Base-by-base conservation (phyloP, 139 green algal species). In the Micromonas commoda region DNA sequence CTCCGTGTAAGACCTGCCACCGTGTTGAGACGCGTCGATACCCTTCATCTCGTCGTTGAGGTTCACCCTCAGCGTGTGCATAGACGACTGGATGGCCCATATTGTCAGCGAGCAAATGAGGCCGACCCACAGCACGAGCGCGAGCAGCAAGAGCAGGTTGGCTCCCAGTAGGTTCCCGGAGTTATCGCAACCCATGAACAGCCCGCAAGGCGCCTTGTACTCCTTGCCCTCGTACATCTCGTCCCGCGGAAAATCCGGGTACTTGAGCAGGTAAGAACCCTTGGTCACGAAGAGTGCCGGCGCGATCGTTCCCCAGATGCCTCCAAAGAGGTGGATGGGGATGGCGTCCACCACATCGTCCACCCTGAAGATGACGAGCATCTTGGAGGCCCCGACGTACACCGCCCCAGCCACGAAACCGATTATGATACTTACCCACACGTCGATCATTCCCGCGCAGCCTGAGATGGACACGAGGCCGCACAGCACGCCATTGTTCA, bases 101-200 rank as follows among this genome's bases (percentile, higher is more conserved):
- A 97, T 94, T 70, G 95, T 80, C 66, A 83, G 78, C 38, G 74
- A 77, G 76, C 87, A 87, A 53, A 67, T 67, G 28, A 71, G 82
- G 64, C 84, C 39, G 39, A 87, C 80, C 91, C 91, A 96, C 23
- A 37, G 80, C 54, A 77, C 61, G 39, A 95, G 89, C 33, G 81
- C 76, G 31, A 93, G 45, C 4, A 92, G 77, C 63, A 85, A 87
- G 5, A 94, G 67, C 32, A 93, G 70, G 74, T 89, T 79, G 24
- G 23, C 31, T 1, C 38, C 86, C 1, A 90, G 68, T 23, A 86
- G 77, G 83, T 79, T 78, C 29, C 85, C 74, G 54, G 80, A 78
- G 35, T 82, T 63, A 61, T 76, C 66, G 65, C 90, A 83, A 23
- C 68, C 68, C 23, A 53, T 53, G 2, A 75, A 34, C 2, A 61